These are phyloP conservation scores for Kwoniella heveanensis DNA, from an alignment of 768 basidiomycete species.

Conservation along the genomic window DNA sequence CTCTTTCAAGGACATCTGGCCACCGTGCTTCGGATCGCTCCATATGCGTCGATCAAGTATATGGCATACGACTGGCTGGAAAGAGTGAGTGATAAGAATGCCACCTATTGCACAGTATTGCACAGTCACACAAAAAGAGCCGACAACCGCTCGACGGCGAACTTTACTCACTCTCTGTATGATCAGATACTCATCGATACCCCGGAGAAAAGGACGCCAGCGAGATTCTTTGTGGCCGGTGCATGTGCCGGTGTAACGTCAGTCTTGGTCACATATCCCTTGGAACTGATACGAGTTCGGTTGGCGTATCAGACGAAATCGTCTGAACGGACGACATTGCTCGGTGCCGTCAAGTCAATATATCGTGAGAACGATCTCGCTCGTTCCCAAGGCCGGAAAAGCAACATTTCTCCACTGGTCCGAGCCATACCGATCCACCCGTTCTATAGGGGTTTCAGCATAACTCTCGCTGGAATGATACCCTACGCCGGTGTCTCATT, in stretches of 20 bases:
- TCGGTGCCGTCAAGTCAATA: slow-evolving; percentile 61
- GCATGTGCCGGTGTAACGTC: slow-evolving; percentile 84
- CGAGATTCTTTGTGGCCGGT: slow-evolving; percentile 80
- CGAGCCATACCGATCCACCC: slow-evolving; percentile 61
- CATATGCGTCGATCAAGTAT: slow-evolving; percentile 95
- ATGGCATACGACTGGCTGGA: slow-evolving; percentile 92
- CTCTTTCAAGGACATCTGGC: slow-evolving; percentile 95
- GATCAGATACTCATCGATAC: slow-evolving; percentile 87
- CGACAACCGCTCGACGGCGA: no score
- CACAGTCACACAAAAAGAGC: not conserved
- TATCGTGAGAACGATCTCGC: slow-evolving; percentile 64
- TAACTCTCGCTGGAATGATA: slow-evolving; percentile 86
- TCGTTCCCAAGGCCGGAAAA: slow-evolving; percentile 29
- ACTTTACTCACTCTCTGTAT: no score
- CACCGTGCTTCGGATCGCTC: slow-evolving; percentile 89
- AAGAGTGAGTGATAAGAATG: no score
- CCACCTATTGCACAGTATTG: no score
- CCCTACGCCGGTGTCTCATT: slow-evolving; percentile 96
- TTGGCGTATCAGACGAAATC: slow-evolving; percentile 78
- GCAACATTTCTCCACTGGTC: slow-evolving; percentile 45
- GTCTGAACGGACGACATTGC: slow-evolving; percentile 60
- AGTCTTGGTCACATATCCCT: slow-evolving; percentile 89
- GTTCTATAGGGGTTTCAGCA: slow-evolving; percentile 95
- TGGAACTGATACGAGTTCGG: slow-evolving; percentile 92
- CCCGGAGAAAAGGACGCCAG: slow-evolving; percentile 71